Percentiles rank a stretch among this genome's conserved stretches.
Conservation (phyloP, 176 grass and related monocot genomes). For the Carex parvula region DNA sequence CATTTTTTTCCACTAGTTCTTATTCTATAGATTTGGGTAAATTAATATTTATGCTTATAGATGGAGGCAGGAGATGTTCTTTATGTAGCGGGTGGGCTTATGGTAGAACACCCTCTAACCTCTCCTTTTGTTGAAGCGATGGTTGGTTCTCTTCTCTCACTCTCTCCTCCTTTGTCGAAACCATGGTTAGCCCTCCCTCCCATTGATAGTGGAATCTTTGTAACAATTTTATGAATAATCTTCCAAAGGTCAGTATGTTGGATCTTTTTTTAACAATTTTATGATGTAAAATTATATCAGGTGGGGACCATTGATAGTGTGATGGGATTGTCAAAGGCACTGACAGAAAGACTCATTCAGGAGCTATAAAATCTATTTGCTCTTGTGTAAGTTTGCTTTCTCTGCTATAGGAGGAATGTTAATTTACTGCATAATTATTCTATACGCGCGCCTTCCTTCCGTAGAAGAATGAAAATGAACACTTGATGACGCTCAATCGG, state of each 20-base stretch:
- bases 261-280: neutral
- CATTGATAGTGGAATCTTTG: neutral
- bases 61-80: conserved; percentile 74
- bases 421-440: neutral
- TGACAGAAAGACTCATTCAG: conserved; percentile 75
- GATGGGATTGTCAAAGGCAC: conserved; percentile 88
- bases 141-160: conserved; percentile 38
- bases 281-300: conserved; percentile 25
- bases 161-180: conserved; percentile 6
- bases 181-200: conserved; percentile 25
- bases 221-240: no score
- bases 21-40: neutral
- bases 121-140: conserved; percentile 92
- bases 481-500: neutral
- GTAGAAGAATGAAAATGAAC: neutral
- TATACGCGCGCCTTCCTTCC: neutral
- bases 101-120: conserved; percentile 87
- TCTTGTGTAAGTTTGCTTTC: neutral
- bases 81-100: conserved; percentile 85
- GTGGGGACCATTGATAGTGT: conserved; percentile 88
- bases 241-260: neutral
- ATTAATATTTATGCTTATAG: neutral
- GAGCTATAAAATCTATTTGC: conserved; percentile 19
- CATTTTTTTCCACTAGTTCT: neutral
- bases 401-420: neutral